Evolutionary conservation across 495 filamentous ascomycete species (phyloP), one percentile per base, ranked within the genome.

Genomic region (Trichoderma erinaceum): DNA sequence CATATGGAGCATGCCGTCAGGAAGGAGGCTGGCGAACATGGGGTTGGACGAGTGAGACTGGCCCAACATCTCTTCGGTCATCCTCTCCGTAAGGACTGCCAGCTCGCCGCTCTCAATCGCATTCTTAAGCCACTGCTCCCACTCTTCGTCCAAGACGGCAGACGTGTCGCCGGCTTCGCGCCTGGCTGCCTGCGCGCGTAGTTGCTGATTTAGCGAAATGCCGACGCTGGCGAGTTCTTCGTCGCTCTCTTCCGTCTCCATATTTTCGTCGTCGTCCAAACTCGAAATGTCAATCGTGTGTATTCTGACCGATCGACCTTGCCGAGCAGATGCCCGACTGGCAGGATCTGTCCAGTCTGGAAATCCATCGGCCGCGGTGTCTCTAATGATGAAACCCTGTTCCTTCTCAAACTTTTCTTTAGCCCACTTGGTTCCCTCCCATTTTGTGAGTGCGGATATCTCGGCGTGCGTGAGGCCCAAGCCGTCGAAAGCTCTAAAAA

Each of bases 371-470:
- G 87, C 87, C 1, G 92, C 92, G 4, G 93, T 96, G 75, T 97
- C 93, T 68, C 78, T 77, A 70, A 97, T 92, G 25, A 73, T 81
- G 63, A 89, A 81, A 3, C 87, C 86, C 71, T 91, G 87, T 73
- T 96, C 92, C 52, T 81, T 80, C 79, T 97, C 93, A 75, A 90
- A 96, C 16, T 89, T 86, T 74, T 94, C 87, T 68, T 92, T 89
- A 38, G 93, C 93, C 82, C 89, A 96, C 71, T 90, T 89, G 65
- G 93, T 96, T n/a, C 93, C 93, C 75, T 96, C 92, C 93, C 93
- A 97, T 72, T 90, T 90, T 69, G 93, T 96, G 68, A 97, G 79
- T 15, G 81, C 84, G 1, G 84, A 80, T 69, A 97, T 96, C 73
- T 97, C 93, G 64, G 50, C 78, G 46, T 85, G 79, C 0, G 93